Conservation (phyloP, 2,329 filamentous ascomycete species). For the Akanthomyces uredinophilus region DNA sequence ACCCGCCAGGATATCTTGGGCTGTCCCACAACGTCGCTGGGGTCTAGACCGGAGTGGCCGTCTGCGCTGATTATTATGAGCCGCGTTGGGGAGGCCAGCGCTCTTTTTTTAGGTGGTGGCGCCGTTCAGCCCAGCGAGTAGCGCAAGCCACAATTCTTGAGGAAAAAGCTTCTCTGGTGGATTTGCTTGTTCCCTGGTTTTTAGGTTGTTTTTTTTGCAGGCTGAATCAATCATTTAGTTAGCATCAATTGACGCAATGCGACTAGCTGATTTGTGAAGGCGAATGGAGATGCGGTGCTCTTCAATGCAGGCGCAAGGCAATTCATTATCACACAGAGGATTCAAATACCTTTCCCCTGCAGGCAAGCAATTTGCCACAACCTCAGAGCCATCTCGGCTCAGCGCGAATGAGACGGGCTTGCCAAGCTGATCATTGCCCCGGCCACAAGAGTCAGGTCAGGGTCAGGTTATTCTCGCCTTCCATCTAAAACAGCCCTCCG, state of each 20-base stretch:
- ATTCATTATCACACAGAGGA: too few relatives aligned
- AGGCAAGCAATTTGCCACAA: neutral
- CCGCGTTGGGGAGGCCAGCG: neutral
- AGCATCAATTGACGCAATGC: neutral
- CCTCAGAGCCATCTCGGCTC: neutral
- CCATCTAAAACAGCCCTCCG: neutral
- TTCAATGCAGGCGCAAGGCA: too few relatives aligned
- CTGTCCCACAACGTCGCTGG: neutral
- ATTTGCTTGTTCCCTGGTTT: neutral
- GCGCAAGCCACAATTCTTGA: neutral
- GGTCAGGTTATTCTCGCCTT: neutral
- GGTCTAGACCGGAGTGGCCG: slow-evolving; percentile 1
- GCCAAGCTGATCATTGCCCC: neutral
- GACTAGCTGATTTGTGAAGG: too few relatives aligned
- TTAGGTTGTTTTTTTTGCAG: neutral
- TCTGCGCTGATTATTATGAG: neutral
- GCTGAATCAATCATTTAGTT: neutral
- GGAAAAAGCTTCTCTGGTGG: neutral
- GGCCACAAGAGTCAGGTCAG: neutral
- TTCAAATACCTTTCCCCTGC: neutral
- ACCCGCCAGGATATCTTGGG: neutral
- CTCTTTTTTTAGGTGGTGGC: slow-evolving; percentile 2
- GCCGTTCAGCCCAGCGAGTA: neutral
- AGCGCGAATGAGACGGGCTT: neutral
- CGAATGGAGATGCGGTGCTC: too few relatives aligned